Percentiles rank a stretch among this genome's conserved stretches.
These are phyloP conservation scores for Boletus pseudo-olivaceus DNA, from an alignment of 768 basidiomycete species.

Conservation along the genomic window DNA sequence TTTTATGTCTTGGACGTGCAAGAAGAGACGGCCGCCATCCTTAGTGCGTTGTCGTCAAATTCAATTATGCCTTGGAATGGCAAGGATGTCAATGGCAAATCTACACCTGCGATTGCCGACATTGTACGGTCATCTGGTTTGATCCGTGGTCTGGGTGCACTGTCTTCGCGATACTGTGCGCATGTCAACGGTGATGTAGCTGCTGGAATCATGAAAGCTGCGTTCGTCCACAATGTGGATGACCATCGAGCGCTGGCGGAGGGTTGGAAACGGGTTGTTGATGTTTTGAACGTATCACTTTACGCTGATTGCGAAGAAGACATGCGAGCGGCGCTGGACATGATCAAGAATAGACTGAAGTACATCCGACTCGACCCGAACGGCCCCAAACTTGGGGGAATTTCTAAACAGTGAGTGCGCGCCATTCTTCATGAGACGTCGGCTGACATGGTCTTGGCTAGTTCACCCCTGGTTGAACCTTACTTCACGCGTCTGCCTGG, in stretches of 20 bases:
- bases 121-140: conserved; percentile 52
- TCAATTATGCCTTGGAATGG: conserved; percentile 59
- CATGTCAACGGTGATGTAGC: conserved; percentile 60
- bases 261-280: conserved; percentile 74
- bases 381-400: conserved; percentile 82
- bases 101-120: conserved; percentile 61
- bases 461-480: conserved; percentile 79
- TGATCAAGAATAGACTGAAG: conserved; percentile 70
- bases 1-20: conserved; percentile 85
- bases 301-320: conserved; percentile 89
- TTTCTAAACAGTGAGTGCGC: conserved; percentile 63
- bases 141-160: conserved; percentile 56
- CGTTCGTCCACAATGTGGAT: conserved; percentile 45
- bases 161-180: conserved; percentile 66
- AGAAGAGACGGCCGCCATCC: conserved; percentile 57
- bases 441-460: conserved; percentile 32
- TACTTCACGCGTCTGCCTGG: conserved; percentile 87
- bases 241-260: conserved; percentile 56
- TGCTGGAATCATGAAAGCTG: conserved; percentile 73
- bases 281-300: conserved; percentile 83
- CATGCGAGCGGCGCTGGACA: conserved; percentile 64
- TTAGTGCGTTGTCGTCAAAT: conserved; percentile 27
- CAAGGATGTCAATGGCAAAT: conserved; percentile 53
- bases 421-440: not conserved
- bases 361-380: conserved; percentile 79